A percentile compares a stretch with the other conserved stretches of the same genome.
These are phyloP conservation scores for Dactylis glomerata DNA, from an alignment of 176 grass and related monocot species.

Conservation along the genomic window DNA sequence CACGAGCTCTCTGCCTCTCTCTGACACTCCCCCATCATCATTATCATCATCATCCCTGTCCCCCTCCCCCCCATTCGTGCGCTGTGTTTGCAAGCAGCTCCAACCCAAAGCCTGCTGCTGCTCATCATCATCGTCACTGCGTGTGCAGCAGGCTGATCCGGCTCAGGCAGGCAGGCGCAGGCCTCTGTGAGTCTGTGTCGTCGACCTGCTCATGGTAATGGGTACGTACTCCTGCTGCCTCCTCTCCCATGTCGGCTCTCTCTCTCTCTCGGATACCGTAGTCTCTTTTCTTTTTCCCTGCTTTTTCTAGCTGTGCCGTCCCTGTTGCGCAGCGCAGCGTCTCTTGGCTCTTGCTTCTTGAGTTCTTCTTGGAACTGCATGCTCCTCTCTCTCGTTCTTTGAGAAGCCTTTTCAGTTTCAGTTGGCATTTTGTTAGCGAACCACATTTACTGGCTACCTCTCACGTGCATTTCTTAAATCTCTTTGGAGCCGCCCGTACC, in stretches of 20 bases:
- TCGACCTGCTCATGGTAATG: constrained; percentile 26
- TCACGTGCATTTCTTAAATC: not conserved
- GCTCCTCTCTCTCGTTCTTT: constrained; percentile 21
- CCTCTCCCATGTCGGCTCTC: not conserved
- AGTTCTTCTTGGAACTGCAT: constrained; percentile 19
- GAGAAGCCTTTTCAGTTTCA: constrained; percentile 1
- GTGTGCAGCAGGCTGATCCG: constrained; percentile 13
- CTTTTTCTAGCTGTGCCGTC: constrained; percentile 4
- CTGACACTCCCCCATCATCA: not conserved
- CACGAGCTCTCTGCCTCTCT: not conserved
- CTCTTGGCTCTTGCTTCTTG: constrained; percentile 1
- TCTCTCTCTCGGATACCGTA: not conserved
- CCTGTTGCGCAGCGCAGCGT: not conserved
- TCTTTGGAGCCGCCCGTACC: not conserved
- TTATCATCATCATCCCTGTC: constrained; percentile 28
- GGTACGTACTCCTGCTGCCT: constrained; percentile 30
- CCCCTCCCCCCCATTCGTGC: constrained; percentile 24
- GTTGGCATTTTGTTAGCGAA: not conserved
- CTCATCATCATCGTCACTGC: not conserved
- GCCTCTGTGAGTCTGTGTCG: not conserved
- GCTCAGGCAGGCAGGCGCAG: not conserved
- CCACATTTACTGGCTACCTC: not conserved
- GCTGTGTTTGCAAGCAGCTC: not conserved
- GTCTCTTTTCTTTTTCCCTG: no score
- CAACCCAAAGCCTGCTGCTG: constrained; percentile 1